These are phyloP conservation scores for Pythium rishiriense DNA, from an alignment of 352 stramenopile species.

Conservation along the genomic window DNA sequence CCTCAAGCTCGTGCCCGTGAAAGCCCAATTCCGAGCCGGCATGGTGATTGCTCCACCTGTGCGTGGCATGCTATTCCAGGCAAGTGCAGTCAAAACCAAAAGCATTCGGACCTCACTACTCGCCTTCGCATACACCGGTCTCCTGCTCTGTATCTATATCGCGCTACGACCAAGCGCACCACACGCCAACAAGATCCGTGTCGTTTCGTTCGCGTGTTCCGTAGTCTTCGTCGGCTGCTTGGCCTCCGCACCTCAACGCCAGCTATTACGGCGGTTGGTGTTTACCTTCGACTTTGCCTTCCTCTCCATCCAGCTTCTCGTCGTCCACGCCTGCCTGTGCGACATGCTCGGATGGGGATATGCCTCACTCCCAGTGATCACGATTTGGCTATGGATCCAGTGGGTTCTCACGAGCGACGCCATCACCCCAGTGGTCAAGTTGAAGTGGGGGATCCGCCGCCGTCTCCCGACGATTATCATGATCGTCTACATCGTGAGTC, in stretches of 20 bases:
- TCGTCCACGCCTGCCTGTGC: constrained; percentile 22
- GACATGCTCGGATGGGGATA: constrained; percentile 33
- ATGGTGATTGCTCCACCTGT: not conserved
- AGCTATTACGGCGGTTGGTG: constrained; percentile 15
- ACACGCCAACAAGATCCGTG: not conserved
- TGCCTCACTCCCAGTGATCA: constrained; percentile 25
- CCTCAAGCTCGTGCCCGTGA: not conserved
- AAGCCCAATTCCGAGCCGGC: not conserved
- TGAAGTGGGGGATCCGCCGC: constrained; percentile 1
- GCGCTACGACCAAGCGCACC: not conserved
- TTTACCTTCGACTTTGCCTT: constrained; percentile 28
- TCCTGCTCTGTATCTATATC: not conserved
- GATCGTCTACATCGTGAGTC: constrained; percentile 2
- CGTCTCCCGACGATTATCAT: constrained; percentile 7
- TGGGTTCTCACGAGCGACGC: constrained; percentile 39
- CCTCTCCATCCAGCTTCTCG: constrained; percentile 22
- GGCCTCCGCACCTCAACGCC: not conserved
- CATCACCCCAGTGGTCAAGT: not conserved
- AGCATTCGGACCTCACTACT: not conserved
- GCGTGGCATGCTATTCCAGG: not conserved
- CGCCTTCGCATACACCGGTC: not conserved
- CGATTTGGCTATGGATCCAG: constrained; percentile 45
- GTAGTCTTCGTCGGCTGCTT: not conserved
- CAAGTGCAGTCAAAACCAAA: not conserved
- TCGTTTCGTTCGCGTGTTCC: not conserved